Conservation (phyloP, 306 rosid species). For the Ammopiptanthus mongolicus region DNA sequence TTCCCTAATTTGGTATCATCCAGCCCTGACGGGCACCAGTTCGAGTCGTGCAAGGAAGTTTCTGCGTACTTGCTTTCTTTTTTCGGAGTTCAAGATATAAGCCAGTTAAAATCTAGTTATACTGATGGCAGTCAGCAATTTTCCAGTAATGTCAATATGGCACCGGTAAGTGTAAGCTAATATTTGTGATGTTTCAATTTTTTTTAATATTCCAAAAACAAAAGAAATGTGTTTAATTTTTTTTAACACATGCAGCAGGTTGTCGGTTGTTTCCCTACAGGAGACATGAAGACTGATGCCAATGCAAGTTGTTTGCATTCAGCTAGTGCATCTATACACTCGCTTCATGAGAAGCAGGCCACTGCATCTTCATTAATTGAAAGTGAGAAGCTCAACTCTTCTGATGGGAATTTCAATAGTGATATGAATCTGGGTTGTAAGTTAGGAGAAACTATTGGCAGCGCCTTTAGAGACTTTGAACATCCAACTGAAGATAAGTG, state of each 20-base stretch:
- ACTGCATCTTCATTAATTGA: conserved; percentile 23
- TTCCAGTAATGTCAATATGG: conserved; percentile 28
- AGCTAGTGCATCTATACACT: conserved; percentile 13
- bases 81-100: conserved; percentile 31
- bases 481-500: conserved; percentile 20
- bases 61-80: conserved; percentile 51
- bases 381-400: conserved; percentile 18
- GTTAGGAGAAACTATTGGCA: conserved; percentile 19
- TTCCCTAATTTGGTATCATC: conserved; percentile 38
- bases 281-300: conserved; percentile 32
- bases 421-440: conserved; percentile 24
- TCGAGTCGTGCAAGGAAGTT: conserved; percentile 67
- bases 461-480: conserved; percentile 15
- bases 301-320: conserved; percentile 22
- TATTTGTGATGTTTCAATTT: not conserved
- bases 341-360: conserved; percentile 33
- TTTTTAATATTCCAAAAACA: not conserved
- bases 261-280: conserved; percentile 29
- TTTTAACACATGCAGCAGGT: conserved; percentile 26
- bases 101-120: conserved; percentile 29
- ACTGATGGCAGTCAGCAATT: conserved; percentile 33
- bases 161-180: conserved; percentile 50
- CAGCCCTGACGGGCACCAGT: conserved; percentile 81
- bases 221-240: not conserved
- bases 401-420: conserved; percentile 17